Evolutionary conservation across 2,329 filamentous ascomycete species (phyloP).

Genomic region (Zymoseptoria brevis): DNA sequence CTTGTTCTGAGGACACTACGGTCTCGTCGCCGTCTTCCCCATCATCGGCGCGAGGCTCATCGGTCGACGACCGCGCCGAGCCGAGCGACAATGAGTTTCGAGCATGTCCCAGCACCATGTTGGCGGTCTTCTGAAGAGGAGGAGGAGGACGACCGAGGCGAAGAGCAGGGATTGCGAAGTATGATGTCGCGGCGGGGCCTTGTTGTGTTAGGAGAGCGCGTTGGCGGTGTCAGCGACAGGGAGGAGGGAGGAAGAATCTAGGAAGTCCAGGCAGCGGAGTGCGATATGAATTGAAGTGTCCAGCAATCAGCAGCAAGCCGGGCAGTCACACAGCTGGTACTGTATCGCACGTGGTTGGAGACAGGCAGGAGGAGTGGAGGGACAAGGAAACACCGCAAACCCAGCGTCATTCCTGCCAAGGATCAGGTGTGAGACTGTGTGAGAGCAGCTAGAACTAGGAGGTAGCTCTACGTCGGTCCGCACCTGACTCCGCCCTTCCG

Average conservation of each 20-base stretch:
- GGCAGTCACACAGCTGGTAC: background rate
- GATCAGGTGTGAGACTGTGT: background rate
- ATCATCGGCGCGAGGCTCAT: constrained; percentile 34
- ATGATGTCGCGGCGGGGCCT: background rate
- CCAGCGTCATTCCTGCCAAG: background rate
- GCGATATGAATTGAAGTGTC: background rate
- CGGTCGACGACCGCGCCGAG: constrained; percentile 34
- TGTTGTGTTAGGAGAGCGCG: background rate
- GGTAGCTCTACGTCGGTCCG: background rate
- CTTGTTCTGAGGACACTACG: constrained; percentile 83
- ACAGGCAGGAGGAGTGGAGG: background rate
- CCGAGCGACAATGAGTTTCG: constrained; percentile 37
- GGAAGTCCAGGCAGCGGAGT: background rate
- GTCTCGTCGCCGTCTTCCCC: constrained; percentile 49
- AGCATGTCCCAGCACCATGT: constrained; percentile 44
- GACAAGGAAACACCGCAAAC: background rate
- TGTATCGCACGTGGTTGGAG: background rate
- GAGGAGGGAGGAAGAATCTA: background rate
- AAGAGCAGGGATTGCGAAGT: background rate
- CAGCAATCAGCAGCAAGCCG: background rate
- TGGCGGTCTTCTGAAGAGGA: constrained; percentile 7
- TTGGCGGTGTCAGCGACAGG: background rate
- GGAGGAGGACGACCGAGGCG: background rate
- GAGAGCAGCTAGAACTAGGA: background rate
- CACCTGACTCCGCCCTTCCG: background rate